Evolutionary conservation across 305 asterid genomes (phyloP), one percentile per base, ranked within the genome.

Genomic region (Fraxinus velutina): DNA sequence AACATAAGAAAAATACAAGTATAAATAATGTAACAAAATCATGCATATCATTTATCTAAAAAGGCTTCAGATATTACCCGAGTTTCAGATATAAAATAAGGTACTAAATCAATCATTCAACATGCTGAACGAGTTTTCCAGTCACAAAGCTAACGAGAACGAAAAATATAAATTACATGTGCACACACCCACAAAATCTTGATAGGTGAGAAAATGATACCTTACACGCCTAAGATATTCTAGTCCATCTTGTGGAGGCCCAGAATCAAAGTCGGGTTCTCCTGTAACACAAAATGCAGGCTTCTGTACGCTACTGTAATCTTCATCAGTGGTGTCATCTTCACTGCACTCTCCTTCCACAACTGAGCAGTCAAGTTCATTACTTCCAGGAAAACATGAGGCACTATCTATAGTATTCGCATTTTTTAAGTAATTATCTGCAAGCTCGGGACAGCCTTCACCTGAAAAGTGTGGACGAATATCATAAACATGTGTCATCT

Each of bases 221-320:
- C 99, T 94, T 60, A 96, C 99, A 78, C 98, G 99, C 88, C 98
- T 89, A 81, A 96, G 97, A 89, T 88, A 96, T 85, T 96, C 99
- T 44, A 96, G 90, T 72, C 98, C 99, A 87, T 96, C 99, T 79
- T 85, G 89, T 77, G 97, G 96, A 88, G 97, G 98, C 75, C 98
- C 98, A 73, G 95, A 92, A 73, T 93, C 97, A 88, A 96, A 96
- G 87, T 96, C 90, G 34, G 98, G 99, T 84, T 93, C 97, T 74
- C 90, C 92, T 32, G 73, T 22, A 83, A 89, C 85, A 13, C 33
- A 60, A 79, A 89, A 87, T 50, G 90, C 92, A 73, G 88, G 86
- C 77, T 80, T 89, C 83, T 76, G 90, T 75, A 89, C 86, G 83
- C 84, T 79, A 36, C 76, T 78, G 73, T 86, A 86, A n/a, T 87